Percentiles rank a stretch among this genome's conserved stretches.
These are phyloP conservation scores for Yarrowia phangngaensis DNA, from an alignment of 805 yeast genomes.

Conservation along the genomic window DNA sequence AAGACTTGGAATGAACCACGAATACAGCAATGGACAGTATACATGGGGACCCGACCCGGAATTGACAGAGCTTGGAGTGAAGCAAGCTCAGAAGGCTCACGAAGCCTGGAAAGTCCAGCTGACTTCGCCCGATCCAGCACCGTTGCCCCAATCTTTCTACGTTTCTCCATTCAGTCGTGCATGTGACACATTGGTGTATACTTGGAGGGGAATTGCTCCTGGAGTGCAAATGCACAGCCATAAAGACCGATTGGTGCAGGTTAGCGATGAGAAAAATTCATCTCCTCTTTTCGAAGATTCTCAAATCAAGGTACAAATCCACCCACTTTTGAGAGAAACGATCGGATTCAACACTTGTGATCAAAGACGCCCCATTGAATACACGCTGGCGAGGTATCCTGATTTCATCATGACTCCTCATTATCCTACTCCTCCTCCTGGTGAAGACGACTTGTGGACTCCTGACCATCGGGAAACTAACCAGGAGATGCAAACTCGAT, in stretches of 20 bases:
- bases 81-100: constrained; percentile 47
- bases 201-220: constrained; percentile 45
- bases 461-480: constrained; percentile 48
- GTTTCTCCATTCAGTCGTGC: constrained; percentile 54
- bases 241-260: constrained; percentile 37
- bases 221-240: constrained; percentile 25
- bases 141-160: constrained; percentile 44
- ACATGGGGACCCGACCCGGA: constrained; percentile 50
- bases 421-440: constrained; percentile 33
- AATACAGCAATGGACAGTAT: constrained; percentile 28
- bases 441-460: constrained; percentile 46
- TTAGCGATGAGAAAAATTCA: background rate
- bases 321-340: constrained; percentile 44
- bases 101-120: constrained; percentile 44
- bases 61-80: constrained; percentile 47
- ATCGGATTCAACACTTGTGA: constrained; percentile 53
- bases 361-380: constrained; percentile 42
- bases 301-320: background rate
- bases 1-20: constrained; percentile 32
- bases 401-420: constrained; percentile 36
- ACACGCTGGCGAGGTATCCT: constrained; percentile 44
- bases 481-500: constrained; percentile 44
- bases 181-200: constrained; percentile 47
- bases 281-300: constrained; percentile 45
- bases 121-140: constrained; percentile 30